phyloP scores from a whole-genome alignment of 2,329 filamentous ascomycete species.

The Malbranchea zuffiana region DNA sequence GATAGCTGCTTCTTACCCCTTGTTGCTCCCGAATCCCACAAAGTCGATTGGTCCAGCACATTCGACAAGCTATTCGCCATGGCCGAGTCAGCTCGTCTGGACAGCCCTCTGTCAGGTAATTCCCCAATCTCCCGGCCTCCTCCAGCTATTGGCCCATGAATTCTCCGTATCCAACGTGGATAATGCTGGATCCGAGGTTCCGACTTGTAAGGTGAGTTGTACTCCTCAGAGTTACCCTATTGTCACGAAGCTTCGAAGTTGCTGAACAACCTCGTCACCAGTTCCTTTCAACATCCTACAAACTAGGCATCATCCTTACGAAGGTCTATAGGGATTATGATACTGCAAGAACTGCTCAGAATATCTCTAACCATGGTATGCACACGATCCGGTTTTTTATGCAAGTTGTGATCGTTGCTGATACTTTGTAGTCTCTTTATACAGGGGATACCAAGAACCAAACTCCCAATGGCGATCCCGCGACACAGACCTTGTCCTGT shows the following conservation, averaged over 20 bases:
- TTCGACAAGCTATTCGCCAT: too few relatives aligned
- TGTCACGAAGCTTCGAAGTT: background rate
- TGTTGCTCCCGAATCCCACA: too few relatives aligned
- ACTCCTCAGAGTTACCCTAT: background rate
- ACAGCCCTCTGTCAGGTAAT: constrained; percentile 7
- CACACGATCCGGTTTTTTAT: background rate
- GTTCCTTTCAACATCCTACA: background rate
- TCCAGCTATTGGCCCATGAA: background rate
- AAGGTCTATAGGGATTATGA: too few relatives aligned
- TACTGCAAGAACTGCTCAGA: too few relatives aligned
- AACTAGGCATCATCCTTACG: background rate
- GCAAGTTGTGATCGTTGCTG: background rate
- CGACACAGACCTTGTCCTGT: constrained; percentile 53
- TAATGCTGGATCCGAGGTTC: background rate
- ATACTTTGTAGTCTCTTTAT: background rate
- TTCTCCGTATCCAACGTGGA: too few relatives aligned
- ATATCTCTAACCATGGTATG: constrained; percentile 6
- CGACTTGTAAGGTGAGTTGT: constrained; percentile 7
- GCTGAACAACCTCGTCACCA: background rate
- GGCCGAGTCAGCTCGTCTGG: constrained; percentile 4
- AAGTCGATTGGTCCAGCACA: too few relatives aligned
- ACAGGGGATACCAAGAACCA: constrained; percentile 5
- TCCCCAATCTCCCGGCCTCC: background rate
- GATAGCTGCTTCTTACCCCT: too few relatives aligned
- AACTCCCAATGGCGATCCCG: constrained; percentile 37